Base-by-base conservation (phyloP, 306 rosid species). In the Carpinus viminea region DNA sequence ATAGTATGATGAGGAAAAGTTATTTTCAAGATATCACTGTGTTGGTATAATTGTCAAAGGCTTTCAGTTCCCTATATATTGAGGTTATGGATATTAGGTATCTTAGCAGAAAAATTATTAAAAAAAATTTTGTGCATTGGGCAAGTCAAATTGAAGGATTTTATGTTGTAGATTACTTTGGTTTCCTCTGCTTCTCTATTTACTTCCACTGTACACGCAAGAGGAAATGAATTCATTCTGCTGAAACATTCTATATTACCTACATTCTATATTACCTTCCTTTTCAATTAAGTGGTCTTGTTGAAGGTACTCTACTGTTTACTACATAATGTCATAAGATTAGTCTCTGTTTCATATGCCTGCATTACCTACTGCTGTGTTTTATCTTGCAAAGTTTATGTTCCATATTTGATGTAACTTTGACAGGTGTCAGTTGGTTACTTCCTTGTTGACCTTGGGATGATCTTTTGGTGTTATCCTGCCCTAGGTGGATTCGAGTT, bases 401-500 rank as follows among this genome's bases (percentile, higher is more conserved):
- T 83, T 53, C 76, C 26, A 72, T 31, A 5, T 73, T 74, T 50
- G 36, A 47, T 76, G 74, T 79, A 51, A 43, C 21, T 75, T 74
- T 79, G 70, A 77, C 91, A 95, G 98, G 89, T 87, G 70, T 92
- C 98, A 65, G 92, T 89, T 55, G 98, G 98, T 82, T 95, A 95
- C 89, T 95, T 95, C 82, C 73, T 95, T 2, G 82, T 91, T 36
- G 98, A 95, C 88, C 85, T 95, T 62, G 98, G 84, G 83, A 95
- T 92, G 96, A 95, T 95, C 88, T 57, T 84, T 78, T 92, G 98
- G 97, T 88, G 83, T 80, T 91, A 88, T 77, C 98, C 98, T 79
- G 84, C 94, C 74, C 87, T 95, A 43, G 98, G 98, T 77, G 98
- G 98, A 84, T 73, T 87, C 85, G 98, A 95, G 83, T 95, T 88